Percentiles rank a stretch among this genome's conserved stretches.
Conservation (phyloP, 1,139 yeast genomes). For the Hyphopichia khmerensis region DNA sequence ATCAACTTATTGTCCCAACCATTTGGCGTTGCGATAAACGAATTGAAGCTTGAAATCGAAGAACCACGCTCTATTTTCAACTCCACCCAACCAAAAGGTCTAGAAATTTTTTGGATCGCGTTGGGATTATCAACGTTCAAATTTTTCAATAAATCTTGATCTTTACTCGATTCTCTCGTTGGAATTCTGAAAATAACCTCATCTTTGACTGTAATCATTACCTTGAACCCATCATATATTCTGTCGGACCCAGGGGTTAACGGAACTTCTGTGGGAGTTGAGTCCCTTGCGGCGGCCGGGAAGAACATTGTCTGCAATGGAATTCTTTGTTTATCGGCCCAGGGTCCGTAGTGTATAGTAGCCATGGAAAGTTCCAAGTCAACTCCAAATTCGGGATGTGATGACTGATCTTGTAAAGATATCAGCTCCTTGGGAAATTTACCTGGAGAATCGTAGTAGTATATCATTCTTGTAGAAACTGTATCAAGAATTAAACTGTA, state of each 20-base stretch:
- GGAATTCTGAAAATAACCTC: constrained; percentile 75
- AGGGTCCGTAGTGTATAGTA: constrained; percentile 85
- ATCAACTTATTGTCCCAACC: constrained; percentile 62
- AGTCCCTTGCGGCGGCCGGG: constrained; percentile 66
- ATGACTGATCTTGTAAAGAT: constrained; percentile 8
- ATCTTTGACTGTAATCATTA: constrained; percentile 58
- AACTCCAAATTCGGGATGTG: constrained; percentile 66
- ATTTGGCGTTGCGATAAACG: constrained; percentile 51
- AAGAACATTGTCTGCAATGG: constrained; percentile 65
- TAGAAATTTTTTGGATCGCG: constrained; percentile 9
- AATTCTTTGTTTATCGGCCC: constrained; percentile 86
- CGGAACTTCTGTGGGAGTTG: constrained; percentile 42
- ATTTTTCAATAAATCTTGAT: constrained; percentile 34
- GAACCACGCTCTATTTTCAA: constrained; percentile 59
- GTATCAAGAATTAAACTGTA: constrained; percentile 74
- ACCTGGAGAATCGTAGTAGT: constrained; percentile 75
- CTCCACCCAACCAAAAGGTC: constrained; percentile 94
- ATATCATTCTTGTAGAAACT: constrained; percentile 49
- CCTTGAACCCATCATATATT: constrained; percentile 53
- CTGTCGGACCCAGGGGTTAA: constrained; percentile 50
- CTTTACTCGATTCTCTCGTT: constrained; percentile 80
- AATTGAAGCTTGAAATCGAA: constrained; percentile 43
- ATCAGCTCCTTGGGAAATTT: constrained; percentile 37
- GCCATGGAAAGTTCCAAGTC: constrained; percentile 61
- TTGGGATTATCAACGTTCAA: constrained; percentile 9